phyloP scores from a whole-genome alignment of 2,329 filamentous ascomycete genomes.

The Pseudogymnoascus destructans region DNA sequence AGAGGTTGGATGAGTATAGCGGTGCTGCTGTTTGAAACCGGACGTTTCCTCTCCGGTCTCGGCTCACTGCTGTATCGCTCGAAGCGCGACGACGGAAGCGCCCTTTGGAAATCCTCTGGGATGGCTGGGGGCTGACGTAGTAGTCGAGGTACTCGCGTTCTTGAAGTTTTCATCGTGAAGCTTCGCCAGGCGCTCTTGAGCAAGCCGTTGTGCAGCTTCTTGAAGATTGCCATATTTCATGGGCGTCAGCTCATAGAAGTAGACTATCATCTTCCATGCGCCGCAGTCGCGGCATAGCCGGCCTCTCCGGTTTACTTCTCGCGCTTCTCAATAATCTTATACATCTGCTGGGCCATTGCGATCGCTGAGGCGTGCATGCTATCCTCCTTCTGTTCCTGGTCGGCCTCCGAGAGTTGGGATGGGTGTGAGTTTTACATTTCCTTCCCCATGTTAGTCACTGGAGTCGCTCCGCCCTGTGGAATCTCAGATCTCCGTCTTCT shows the following conservation, averaged over 20 bases:
- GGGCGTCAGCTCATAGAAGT: slow-evolving; percentile 28
- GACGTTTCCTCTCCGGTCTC: slow-evolving; percentile 57
- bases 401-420: slow-evolving; percentile 55
- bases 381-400: slow-evolving; percentile 61
- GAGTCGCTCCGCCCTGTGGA: slow-evolving; percentile 52
- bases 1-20: slow-evolving; percentile 54
- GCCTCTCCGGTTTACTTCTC: slow-evolving; percentile 25
- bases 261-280: slow-evolving; percentile 23
- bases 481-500: slow-evolving; percentile 33
- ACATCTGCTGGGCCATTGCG: slow-evolving; percentile 84
- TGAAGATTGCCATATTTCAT: slow-evolving; percentile 54
- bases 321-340: slow-evolving; percentile 50
- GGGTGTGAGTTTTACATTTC: slow-evolving; percentile 70
- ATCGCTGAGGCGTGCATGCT: slow-evolving; percentile 70
- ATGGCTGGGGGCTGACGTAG: slow-evolving; percentile 44
- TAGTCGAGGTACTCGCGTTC: slow-evolving; percentile 57
- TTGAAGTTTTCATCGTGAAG: slow-evolving; percentile 59
- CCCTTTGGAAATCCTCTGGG: slow-evolving; percentile 37
- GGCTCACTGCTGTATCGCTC: slow-evolving; percentile 47
- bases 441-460: slow-evolving; percentile 53
- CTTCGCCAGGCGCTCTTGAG: slow-evolving; percentile 69
- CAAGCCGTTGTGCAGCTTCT: slow-evolving; percentile 75
- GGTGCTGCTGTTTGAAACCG: slow-evolving; percentile 57
- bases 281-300: slow-evolving; percentile 22
- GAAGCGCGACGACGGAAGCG: slow-evolving; percentile 46